Conservation (phyloP, 768 basidiomycete species). For the Amanita rimosa region DNA sequence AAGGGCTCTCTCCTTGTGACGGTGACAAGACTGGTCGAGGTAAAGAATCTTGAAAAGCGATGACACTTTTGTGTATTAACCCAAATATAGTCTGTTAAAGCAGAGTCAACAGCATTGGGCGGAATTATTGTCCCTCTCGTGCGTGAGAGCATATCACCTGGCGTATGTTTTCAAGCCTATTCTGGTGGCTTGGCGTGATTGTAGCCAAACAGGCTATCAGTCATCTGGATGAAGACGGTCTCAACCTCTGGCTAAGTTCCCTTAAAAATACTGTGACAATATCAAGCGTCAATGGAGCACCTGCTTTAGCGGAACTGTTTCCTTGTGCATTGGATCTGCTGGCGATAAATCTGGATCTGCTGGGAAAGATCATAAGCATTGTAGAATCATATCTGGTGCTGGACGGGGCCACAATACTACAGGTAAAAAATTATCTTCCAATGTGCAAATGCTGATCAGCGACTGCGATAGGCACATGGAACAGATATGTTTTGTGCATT, state of each 20-base stretch:
- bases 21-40: conserved; percentile 59
- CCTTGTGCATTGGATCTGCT: conserved; percentile 53
- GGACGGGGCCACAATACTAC: conserved; percentile 48
- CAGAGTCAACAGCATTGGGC: conserved; percentile 43
- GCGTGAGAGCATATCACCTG: conserved; percentile 48
- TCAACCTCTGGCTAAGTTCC: conserved; percentile 64
- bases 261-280: conserved; percentile 54
- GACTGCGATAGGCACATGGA: conserved; percentile 33
- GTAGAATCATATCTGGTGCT: conserved; percentile 75
- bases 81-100: conserved; percentile 48
- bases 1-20: conserved; percentile 61
- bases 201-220: conserved; percentile 34
- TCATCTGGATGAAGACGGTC: conserved; percentile 69
- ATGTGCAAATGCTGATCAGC: not conserved
- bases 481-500: conserved; percentile 49
- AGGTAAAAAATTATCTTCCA: conserved; percentile 27
- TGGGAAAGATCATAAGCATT: conserved; percentile 56
- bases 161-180: conserved; percentile 23
- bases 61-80: conserved; percentile 2
- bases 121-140: conserved; percentile 53
- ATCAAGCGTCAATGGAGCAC: conserved; percentile 30
- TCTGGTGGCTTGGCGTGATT: not conserved
- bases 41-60: conserved; percentile 18
- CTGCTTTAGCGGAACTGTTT: conserved; percentile 52
- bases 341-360: conserved; percentile 57